phyloP scores from a whole-genome alignment of 2,329 filamentous ascomycete genomes.

The Cadophora luteo-olivacea region DNA sequence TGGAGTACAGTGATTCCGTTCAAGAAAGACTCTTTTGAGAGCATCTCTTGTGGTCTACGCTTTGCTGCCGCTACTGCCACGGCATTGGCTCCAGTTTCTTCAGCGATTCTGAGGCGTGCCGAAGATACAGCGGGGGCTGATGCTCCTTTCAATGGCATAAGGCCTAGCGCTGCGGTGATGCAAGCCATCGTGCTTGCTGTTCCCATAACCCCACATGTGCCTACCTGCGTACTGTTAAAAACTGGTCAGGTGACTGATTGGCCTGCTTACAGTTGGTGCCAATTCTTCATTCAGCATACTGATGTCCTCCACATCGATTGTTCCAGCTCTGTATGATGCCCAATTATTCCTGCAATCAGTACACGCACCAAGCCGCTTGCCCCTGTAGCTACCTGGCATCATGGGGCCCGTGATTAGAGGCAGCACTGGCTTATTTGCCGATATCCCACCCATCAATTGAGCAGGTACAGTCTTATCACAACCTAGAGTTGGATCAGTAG shows the following conservation, averaged over 20 bases:
- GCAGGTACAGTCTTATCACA: constrained; percentile 79
- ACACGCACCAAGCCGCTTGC: constrained; percentile 71
- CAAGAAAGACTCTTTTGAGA: constrained; percentile 54
- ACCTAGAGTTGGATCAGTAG: constrained; percentile 49
- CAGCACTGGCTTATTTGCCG: constrained; percentile 74
- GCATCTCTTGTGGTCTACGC: constrained; percentile 51
- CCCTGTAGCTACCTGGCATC: constrained; percentile 73
- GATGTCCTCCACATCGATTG: constrained; percentile 76
- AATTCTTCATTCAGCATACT: constrained; percentile 74
- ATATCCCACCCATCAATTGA: constrained; percentile 78
- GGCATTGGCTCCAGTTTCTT: constrained; percentile 58
- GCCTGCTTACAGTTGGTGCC: constrained; percentile 66
- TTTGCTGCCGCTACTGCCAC: constrained; percentile 50
- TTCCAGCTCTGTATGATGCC: constrained; percentile 70
- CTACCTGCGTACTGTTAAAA: constrained; percentile 36
- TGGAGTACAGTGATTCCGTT: constrained; percentile 54
- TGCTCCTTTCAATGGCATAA: constrained; percentile 59
- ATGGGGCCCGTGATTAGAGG: constrained; percentile 76
- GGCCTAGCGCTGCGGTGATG: constrained; percentile 56
- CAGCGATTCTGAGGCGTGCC: constrained; percentile 53
- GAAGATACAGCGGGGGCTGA: constrained; percentile 60
- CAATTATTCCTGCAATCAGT: constrained; percentile 79
- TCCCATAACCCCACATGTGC: constrained; percentile 64
- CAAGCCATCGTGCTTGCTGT: constrained; percentile 64
- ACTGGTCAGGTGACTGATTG: background rate